These are phyloP conservation scores for Symbiodinium natans DNA, from an alignment of 73 alveolate species.

Conservation along the genomic window DNA sequence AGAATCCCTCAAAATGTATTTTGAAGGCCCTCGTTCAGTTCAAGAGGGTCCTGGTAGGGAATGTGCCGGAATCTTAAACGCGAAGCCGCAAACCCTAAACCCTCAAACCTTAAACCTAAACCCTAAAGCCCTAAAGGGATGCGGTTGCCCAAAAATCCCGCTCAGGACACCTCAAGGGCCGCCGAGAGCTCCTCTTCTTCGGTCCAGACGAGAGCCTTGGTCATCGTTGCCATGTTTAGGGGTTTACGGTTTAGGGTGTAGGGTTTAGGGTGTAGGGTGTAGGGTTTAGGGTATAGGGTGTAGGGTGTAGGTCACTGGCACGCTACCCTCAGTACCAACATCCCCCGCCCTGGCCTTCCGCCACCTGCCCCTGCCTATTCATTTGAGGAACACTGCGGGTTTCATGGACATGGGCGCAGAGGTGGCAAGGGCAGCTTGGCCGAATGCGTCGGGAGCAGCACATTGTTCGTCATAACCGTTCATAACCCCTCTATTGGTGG, in stretches of 20 bases:
- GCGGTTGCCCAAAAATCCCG: background rate
- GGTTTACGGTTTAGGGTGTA: background rate
- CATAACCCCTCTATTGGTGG: no score
- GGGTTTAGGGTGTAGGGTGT: no score
- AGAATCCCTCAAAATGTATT: no score
- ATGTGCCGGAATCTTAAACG: no score
- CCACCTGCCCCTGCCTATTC: no score
- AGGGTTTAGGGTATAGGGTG: background rate
- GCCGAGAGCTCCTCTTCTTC: constrained; percentile 55
- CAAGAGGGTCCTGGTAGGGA: no score
- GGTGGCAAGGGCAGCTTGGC: constrained; percentile 26
- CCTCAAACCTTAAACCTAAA: no score
- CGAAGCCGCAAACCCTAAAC: no score
- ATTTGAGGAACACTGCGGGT: constrained; percentile 42
- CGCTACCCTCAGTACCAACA: no score
- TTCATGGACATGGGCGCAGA: constrained; percentile 77
- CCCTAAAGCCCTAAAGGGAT: no score
- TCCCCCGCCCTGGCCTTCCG: no score
- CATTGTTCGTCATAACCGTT: background rate
- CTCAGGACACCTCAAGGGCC: constrained; percentile 59
- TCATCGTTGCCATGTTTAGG: background rate
- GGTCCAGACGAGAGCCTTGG: constrained; percentile 59
- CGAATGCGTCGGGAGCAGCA: background rate
- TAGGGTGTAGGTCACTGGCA: background rate
- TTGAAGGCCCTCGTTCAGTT: no score